These are phyloP conservation scores for Paecilomyces fulvus DNA, from an alignment of 2,329 filamentous ascomycete species.

Conservation along the genomic window DNA sequence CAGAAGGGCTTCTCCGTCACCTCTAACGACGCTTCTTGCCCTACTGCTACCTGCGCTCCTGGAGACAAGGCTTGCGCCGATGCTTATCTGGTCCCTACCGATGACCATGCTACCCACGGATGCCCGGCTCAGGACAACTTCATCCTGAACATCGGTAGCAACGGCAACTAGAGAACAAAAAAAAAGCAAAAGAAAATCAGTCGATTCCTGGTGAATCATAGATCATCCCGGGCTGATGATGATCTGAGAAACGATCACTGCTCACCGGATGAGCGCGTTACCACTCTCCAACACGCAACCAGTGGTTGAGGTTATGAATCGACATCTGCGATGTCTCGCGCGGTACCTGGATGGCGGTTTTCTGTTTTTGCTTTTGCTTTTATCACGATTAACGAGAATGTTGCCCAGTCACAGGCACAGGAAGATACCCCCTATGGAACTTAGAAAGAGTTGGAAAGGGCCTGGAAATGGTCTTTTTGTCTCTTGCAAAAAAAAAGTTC, in stretches of 20 bases:
- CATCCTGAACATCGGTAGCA: slow-evolving; percentile 22
- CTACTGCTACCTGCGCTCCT: slow-evolving; percentile 24
- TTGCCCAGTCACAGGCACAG: neutral
- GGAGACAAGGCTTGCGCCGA: slow-evolving; percentile 27
- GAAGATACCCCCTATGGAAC: neutral
- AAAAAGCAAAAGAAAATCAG: neutral
- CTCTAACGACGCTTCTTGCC: slow-evolving; percentile 22
- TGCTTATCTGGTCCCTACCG: slow-evolving; percentile 32
- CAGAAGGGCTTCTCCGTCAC: slow-evolving; percentile 27
- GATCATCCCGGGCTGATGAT: neutral
- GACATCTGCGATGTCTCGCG: neutral
- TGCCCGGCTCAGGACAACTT: slow-evolving; percentile 29
- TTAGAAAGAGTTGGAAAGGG: neutral
- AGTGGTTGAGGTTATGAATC: neutral
- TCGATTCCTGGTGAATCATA: neutral
- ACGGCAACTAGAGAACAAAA: neutral
- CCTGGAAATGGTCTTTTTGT: neutral
- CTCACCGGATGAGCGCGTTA: neutral
- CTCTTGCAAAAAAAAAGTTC: neutral
- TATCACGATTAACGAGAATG: neutral
- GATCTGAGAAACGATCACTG: neutral
- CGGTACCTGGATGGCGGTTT: neutral
- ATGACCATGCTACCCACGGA: slow-evolving; percentile 34
- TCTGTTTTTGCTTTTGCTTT: neutral
- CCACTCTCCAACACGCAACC: neutral